Conservation (phyloP, 2,329 filamentous ascomycete genomes). For the Arthrobotrys musiformis region DNA sequence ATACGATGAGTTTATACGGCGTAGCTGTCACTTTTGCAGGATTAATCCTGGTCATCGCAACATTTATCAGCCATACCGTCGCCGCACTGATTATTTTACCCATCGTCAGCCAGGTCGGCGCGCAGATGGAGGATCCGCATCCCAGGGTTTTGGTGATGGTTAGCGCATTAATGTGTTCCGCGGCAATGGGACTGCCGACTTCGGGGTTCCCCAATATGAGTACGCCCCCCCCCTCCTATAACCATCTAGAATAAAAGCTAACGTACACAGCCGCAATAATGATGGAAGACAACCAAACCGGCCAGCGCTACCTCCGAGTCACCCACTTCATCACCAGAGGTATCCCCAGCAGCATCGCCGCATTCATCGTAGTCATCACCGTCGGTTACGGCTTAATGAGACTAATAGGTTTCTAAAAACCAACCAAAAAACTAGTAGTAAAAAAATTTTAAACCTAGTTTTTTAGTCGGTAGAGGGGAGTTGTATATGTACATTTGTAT, state of each 20-base stretch:
- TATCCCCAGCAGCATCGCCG: slow-evolving; percentile 84
- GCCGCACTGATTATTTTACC: slow-evolving; percentile 94
- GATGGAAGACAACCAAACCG: slow-evolving; percentile 94
- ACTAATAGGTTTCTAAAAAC: slow-evolving; percentile 74
- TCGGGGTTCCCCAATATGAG: slow-evolving; percentile 99
- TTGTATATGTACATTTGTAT: background rate
- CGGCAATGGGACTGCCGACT: slow-evolving; percentile 96
- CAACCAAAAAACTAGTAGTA: background rate
- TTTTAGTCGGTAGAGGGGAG: background rate
- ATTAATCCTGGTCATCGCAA: slow-evolving; percentile 90
- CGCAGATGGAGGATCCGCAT: slow-evolving; percentile 85
- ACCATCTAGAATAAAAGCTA: slow-evolving; percentile 11
- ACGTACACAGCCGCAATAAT: slow-evolving; percentile 83
- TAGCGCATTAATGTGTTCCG: slow-evolving; percentile 87
- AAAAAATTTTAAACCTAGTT: no score
- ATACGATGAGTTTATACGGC: slow-evolving; percentile 83
- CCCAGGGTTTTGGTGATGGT: slow-evolving; percentile 93
- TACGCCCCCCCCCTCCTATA: slow-evolving; percentile 68
- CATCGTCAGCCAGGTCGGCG: slow-evolving; percentile 85
- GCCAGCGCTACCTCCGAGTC: slow-evolving; percentile 71
- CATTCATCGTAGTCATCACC: slow-evolving; percentile 83
- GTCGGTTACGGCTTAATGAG: slow-evolving; percentile 92
- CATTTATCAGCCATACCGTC: slow-evolving; percentile 97
- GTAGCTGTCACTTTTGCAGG: slow-evolving; percentile 85
- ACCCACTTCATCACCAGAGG: slow-evolving; percentile 96